These are phyloP conservation scores for Juglanconis juglandina DNA, from an alignment of 2,329 filamentous ascomycete genomes.

Conservation along the genomic window DNA sequence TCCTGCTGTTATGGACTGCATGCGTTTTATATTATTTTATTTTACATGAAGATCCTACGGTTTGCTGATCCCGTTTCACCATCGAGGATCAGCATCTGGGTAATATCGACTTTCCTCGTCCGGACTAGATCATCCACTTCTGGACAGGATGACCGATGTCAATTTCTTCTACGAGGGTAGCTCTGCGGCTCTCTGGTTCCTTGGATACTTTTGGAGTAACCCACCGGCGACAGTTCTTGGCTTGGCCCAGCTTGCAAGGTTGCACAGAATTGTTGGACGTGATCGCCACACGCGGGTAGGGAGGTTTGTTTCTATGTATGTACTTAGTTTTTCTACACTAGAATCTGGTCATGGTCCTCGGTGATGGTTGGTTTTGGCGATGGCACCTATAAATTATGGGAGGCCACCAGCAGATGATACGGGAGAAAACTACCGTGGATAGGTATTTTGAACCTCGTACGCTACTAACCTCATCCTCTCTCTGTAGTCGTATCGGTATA, in stretches of 20 bases:
- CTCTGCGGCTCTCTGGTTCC: neutral
- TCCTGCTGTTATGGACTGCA: neutral
- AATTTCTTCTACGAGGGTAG: neutral
- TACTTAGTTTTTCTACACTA: no score
- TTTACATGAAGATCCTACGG: slow-evolving; percentile 12
- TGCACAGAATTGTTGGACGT: no score
- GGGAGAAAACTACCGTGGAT: no score
- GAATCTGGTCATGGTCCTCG: no score
- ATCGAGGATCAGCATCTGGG: slow-evolving; percentile 15
- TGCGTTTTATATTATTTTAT: slow-evolving; percentile 1
- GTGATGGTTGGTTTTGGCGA: no score
- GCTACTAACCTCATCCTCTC: no score
- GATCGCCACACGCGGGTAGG: neutral
- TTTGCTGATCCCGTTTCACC: slow-evolving; percentile 20
- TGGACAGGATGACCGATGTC: neutral
- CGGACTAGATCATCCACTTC: neutral
- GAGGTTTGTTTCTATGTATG: no score
- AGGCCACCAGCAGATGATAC: no score
- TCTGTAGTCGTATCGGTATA: no score
- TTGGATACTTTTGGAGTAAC: neutral
- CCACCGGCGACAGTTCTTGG: neutral
- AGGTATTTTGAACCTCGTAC: no score
- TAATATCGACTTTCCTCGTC: slow-evolving; percentile 6
- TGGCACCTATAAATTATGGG: no score
- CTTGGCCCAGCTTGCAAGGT: neutral